A percentile compares a stretch with the other conserved stretches of the same genome.
Conservation (phyloP, 495 filamentous ascomycete species). For the Podospora pseudopauciseta region DNA sequence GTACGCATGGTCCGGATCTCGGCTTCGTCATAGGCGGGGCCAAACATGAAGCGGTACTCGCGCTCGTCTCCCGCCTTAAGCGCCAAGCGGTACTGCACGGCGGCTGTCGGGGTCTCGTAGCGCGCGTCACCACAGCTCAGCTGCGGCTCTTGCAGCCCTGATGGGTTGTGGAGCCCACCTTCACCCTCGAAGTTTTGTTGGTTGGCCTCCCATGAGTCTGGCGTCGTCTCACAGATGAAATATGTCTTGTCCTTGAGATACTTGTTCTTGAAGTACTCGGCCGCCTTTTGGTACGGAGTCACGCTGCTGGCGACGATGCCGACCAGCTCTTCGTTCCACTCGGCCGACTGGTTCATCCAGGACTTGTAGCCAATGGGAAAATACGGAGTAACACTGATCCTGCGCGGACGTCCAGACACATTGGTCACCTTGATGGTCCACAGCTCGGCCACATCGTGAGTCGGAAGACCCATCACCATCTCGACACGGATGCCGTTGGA, state of each 20-base stretch:
- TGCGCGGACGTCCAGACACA: slow-evolving; percentile 41
- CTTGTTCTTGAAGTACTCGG: slow-evolving; percentile 57
- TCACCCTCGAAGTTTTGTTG: slow-evolving; percentile 55
- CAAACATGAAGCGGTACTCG: slow-evolving; percentile 54
- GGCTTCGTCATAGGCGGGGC: slow-evolving; percentile 49
- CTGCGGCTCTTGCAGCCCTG: slow-evolving; percentile 34
- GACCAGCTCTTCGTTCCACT: slow-evolving; percentile 45
- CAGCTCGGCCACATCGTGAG: slow-evolving; percentile 52
- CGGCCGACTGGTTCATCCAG: slow-evolving; percentile 58
- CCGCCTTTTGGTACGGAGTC: slow-evolving; percentile 54
- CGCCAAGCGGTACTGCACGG: slow-evolving; percentile 48
- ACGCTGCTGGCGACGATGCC: slow-evolving; percentile 49
- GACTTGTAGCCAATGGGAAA: slow-evolving; percentile 59
- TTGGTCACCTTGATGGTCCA: slow-evolving; percentile 55
- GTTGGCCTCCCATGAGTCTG: slow-evolving; percentile 49
- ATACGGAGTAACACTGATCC: slow-evolving; percentile 52
- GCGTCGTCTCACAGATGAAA: slow-evolving; percentile 51
- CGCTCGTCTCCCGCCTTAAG: slow-evolving; percentile 39
- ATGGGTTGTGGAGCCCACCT: slow-evolving; percentile 51
- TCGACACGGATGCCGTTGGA: slow-evolving; percentile 48
- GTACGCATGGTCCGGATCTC: slow-evolving; percentile 46
- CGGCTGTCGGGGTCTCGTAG: slow-evolving; percentile 54
- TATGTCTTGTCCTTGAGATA: slow-evolving; percentile 55
- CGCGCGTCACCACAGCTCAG: slow-evolving; percentile 47
- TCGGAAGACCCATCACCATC: slow-evolving; percentile 51